phyloP scores from a whole-genome alignment of 2,329 filamentous ascomycete species.

The Neurospora sp. region DNA sequence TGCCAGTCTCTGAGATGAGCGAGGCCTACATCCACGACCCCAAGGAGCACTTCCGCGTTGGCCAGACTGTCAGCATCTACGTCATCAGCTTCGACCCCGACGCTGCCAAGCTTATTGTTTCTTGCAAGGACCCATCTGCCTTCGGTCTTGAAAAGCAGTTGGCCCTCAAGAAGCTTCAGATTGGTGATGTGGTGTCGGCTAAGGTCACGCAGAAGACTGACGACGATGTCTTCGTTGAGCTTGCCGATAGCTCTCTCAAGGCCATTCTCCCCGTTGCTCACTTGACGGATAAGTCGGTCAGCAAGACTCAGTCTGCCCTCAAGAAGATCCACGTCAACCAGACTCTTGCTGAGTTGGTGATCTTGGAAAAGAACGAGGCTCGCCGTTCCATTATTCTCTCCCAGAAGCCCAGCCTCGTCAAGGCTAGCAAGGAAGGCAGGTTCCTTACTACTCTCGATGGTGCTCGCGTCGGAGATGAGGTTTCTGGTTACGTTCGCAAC shows the following conservation, averaged over 20 bases:
- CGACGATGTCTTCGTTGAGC: slow-evolving; percentile 67
- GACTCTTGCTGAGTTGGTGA: slow-evolving; percentile 68
- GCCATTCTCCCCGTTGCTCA: slow-evolving; percentile 70
- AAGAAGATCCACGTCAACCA: slow-evolving; percentile 81
- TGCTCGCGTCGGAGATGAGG: slow-evolving; percentile 55
- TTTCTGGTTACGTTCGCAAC: slow-evolving; percentile 76
- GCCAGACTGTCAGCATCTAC: slow-evolving; percentile 86
- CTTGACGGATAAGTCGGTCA: slow-evolving; percentile 71
- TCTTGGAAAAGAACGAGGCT: slow-evolving; percentile 76
- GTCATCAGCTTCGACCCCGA: slow-evolving; percentile 72
- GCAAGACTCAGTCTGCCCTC: slow-evolving; percentile 67
- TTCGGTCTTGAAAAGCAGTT: slow-evolving; percentile 69
- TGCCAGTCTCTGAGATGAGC: slow-evolving; percentile 95
- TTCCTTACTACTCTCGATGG: slow-evolving; percentile 66
- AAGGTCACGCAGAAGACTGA: slow-evolving; percentile 74
- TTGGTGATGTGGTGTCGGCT: slow-evolving; percentile 67
- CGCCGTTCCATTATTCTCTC: slow-evolving; percentile 68
- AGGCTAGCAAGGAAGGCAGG: slow-evolving; percentile 61
- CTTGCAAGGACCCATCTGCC: slow-evolving; percentile 79
- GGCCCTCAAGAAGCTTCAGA: slow-evolving; percentile 62
- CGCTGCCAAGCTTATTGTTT: slow-evolving; percentile 66
- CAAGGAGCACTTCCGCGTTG: slow-evolving; percentile 75
- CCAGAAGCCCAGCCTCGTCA: slow-evolving; percentile 73
- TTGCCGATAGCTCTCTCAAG: slow-evolving; percentile 64
- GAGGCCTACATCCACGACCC: slow-evolving; percentile 91